Evolutionary conservation across 2,329 filamentous ascomycete genomes (phyloP), one percentile per base, ranked within the genome.

Genomic region (Thielaviopsis punctulata): DNA sequence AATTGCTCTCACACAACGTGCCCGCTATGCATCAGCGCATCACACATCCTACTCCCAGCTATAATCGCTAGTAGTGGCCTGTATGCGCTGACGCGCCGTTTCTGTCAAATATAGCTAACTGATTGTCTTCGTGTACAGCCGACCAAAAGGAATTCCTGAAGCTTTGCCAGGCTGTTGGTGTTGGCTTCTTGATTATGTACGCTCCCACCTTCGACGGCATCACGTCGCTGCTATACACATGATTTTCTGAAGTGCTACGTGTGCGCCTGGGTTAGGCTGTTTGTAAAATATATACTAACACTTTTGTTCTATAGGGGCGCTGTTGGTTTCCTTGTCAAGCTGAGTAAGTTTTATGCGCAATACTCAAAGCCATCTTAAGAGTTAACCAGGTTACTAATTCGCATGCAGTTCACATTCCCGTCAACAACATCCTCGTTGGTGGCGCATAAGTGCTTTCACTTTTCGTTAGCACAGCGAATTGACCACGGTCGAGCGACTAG

Each of bases 401-500:
- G 4, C n/a, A 1, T 19, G 12, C 43, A 80, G 76, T 83, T 58
- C 79, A 83, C 64, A 81, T 83, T 48, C 80, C 80, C 57, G 73
- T 84, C 57, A 83, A 83, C 73, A 79, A 82, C 65, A 77, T 82
- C 55, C 73, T 84, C 54, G 79, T 84, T 58, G 79, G 77, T 56
- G 78, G 76, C 64, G 78, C 79, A 63, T 82, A 76, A 69, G 25
- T 21, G 36, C 15, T 41, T 41, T 41, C 10, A 10, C 5, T 27
- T 27, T 27, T n/a, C n/a, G n/a, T n/a, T n/a, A n/a, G n/a, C n/a
- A n/a, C n/a, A n/a, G n/a, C n/a, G n/a, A n/a, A n/a, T n/a, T n/a
- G n/a, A n/a, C n/a, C n/a, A n/a, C n/a, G n/a, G n/a, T n/a, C n/a
- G n/a, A n/a, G n/a, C n/a, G n/a, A n/a, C n/a, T n/a, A n/a, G n/a